Percentiles rank a stretch among this genome's conserved stretches.
Conservation (phyloP, 2,329 filamentous ascomycete genomes). For the Hypoxylon sp. region DNA sequence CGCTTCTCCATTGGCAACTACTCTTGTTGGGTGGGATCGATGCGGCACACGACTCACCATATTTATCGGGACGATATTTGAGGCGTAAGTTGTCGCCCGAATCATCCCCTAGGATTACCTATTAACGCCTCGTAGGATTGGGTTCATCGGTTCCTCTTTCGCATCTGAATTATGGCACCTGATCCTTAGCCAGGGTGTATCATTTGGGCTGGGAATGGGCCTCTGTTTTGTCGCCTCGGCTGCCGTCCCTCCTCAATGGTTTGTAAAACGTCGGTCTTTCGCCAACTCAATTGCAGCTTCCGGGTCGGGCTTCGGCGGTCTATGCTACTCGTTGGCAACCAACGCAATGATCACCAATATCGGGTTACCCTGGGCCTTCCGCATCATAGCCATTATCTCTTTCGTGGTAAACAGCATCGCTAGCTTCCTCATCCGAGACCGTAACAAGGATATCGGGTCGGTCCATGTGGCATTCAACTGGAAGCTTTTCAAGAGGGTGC, state of each 20-base stretch:
- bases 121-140: slow-evolving; percentile 56
- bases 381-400: slow-evolving; percentile 61
- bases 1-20: slow-evolving; percentile 77
- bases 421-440: slow-evolving; percentile 75
- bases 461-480: slow-evolving; percentile 77
- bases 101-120: background rate
- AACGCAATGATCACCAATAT: slow-evolving; percentile 77
- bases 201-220: slow-evolving; percentile 85
- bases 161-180: slow-evolving; percentile 80
- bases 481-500: slow-evolving; percentile 70
- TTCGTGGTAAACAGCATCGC: slow-evolving; percentile 69
- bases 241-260: slow-evolving; percentile 81
- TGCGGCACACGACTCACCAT: slow-evolving; percentile 77
- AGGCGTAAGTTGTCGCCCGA: slow-evolving; percentile 60
- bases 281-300: slow-evolving; percentile 78
- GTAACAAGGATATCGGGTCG: slow-evolving; percentile 79
- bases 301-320: slow-evolving; percentile 82
- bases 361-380: slow-evolving; percentile 73
- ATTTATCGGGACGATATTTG: slow-evolving; percentile 74
- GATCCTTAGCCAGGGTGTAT: slow-evolving; percentile 80
- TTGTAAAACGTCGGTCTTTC: slow-evolving; percentile 75
- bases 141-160: slow-evolving; percentile 80
- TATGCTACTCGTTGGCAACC: slow-evolving; percentile 76
- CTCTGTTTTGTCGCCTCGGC: slow-evolving; percentile 80
- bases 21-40: slow-evolving; percentile 65